Base-by-base conservation (phyloP, 257 asterid genomes). In the Fraxinus pennsylvanica region DNA sequence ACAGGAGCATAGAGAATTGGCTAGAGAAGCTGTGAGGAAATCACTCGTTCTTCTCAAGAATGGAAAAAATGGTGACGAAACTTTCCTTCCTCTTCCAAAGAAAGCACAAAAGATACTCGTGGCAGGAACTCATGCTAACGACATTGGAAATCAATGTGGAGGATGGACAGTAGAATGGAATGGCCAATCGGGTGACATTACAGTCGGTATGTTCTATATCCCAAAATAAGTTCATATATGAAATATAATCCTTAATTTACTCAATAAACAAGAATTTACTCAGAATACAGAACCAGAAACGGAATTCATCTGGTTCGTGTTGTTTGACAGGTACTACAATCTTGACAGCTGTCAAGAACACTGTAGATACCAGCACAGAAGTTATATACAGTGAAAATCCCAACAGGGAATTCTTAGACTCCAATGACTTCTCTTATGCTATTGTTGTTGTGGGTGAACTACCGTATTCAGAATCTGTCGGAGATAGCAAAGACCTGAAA, bases 11-110 rank as follows among this genome's bases (percentile, higher is more conserved):
- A 27, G 69, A 27, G 82, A 82, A 36, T 82, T 82, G 78, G 82
- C 85, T 21, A 73, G 85, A 19, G 82, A 82, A 78, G 85, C 82
- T 10, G 85, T 82, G 25, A 82, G 85, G 61, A 82, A 82, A 39
- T 78, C 82, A 17, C 79, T 78, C 2, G 85, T 82, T 43, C 82
- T 82, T 12, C 35, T 82, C 59, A 82, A 78, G 82, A 82, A 82
- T 68, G 82, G 82, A 9, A 35, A 82, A 47, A 45, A 22, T 57
- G 32, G 47, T 63, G 52, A 66, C 32, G 52, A 32, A 15, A 77
- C 80, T 22, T 29, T 81, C 1, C 68, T 81, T 59, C 85, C 85
- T 71, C 85, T 82, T 25, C 77, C 77, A 0, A 82, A 78, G 68
- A 82, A 82, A 27, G 73, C 45, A 27, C 4, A 38, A 8, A 68